phyloP scores from a whole-genome alignment of 2,329 filamentous ascomycete genomes.

The Penicillium griseofulvum region DNA sequence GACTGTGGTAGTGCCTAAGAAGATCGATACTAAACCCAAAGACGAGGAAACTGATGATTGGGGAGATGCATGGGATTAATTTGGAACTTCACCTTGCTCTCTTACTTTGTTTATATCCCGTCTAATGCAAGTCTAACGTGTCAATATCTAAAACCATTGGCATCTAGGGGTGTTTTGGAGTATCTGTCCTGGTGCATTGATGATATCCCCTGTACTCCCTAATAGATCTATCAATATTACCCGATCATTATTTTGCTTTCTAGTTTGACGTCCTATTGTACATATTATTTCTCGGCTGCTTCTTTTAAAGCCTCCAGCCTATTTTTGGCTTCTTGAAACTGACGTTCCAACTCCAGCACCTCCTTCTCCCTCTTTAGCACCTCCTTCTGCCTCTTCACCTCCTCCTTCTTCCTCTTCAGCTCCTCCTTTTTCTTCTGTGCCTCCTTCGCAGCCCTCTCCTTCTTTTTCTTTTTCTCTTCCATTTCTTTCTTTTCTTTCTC shows the following conservation, averaged over 20 bases:
- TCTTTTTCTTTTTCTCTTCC: not conserved
- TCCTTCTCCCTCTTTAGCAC: not conserved
- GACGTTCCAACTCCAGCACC: not conserved
- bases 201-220: not conserved
- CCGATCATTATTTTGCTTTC: not conserved
- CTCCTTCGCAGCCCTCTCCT: not conserved
- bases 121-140: not conserved
- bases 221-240: not conserved
- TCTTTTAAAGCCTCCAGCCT: no score
- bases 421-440: not conserved
- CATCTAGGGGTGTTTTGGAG: not conserved
- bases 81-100: not conserved
- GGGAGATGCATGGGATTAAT: slow-evolving; percentile 50
- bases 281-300: no score
- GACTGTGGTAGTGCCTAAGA: slow-evolving; percentile 56
- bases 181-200: not conserved
- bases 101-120: not conserved
- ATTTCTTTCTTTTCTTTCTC: not conserved
- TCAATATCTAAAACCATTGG: not conserved
- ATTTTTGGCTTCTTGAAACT: no score
- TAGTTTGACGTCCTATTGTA: not conserved
- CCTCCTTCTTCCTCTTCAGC: not conserved
- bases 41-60: slow-evolving; percentile 45
- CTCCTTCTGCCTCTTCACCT: not conserved
- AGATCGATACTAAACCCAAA: slow-evolving; percentile 65